Percentiles rank a stretch among this genome's conserved stretches.
Conservation (phyloP, 2,329 filamentous ascomycete genomes). For the Calonectria multiphialidica region DNA sequence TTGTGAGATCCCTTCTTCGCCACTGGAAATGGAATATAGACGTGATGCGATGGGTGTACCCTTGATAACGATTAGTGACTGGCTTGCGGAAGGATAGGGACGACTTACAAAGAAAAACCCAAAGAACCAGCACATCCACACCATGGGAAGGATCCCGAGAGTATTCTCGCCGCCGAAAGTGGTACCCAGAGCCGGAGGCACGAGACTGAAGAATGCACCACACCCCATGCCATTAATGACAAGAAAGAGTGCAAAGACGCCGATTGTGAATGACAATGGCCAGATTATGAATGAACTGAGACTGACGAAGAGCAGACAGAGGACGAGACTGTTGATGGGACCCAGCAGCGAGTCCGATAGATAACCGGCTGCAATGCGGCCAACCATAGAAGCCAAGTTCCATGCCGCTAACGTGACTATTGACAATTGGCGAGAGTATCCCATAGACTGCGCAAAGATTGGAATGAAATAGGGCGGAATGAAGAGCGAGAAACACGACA, state of each 20-base stretch:
- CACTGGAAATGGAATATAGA: conserved; percentile 30
- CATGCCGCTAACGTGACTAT: conserved; percentile 42
- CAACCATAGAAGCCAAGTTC: conserved; percentile 46
- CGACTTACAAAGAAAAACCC: conserved; percentile 45
- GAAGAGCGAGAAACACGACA: conserved; percentile 43
- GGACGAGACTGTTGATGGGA: conserved; percentile 44
- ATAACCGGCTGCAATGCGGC: conserved; percentile 41
- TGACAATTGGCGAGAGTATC: conserved; percentile 38
- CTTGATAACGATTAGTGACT: neutral
- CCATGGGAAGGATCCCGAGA: conserved; percentile 40
- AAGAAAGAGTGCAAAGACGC: conserved; percentile 35
- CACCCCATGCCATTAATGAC: conserved; percentile 45
- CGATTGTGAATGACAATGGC: conserved; percentile 43
- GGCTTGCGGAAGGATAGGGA: neutral
- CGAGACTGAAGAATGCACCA: conserved; percentile 47
- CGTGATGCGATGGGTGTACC: conserved; percentile 39
- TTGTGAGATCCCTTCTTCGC: neutral
- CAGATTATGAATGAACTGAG: conserved; percentile 43
- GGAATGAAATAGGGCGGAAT: conserved; percentile 44
- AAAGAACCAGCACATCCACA: conserved; percentile 47
- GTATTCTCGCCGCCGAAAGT: conserved; percentile 40
- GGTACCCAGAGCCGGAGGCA: conserved; percentile 42
- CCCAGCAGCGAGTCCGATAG: conserved; percentile 40
- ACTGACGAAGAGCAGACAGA: conserved; percentile 41
- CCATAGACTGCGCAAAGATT: conserved; percentile 40